These are phyloP conservation scores for Auriscalpium vulgare DNA, from an alignment of 768 basidiomycete genomes.

Conservation along the genomic window DNA sequence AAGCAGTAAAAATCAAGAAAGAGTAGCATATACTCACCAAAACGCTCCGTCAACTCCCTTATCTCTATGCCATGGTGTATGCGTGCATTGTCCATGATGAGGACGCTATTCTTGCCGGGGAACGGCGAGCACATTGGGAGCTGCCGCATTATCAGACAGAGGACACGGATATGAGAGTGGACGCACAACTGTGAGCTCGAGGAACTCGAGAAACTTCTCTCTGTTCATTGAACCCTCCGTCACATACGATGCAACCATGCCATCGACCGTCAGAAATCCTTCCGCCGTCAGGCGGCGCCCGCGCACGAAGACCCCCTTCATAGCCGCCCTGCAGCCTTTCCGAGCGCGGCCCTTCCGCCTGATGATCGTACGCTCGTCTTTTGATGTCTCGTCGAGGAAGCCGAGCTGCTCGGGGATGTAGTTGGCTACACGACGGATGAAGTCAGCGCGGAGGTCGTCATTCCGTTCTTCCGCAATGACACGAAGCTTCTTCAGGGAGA, in stretches of 20 bases:
- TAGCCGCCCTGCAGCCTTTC: background rate
- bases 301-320: background rate
- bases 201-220: slow-evolving; percentile 4
- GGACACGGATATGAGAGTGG: background rate
- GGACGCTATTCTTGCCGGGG: slow-evolving; percentile 8
- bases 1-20: background rate
- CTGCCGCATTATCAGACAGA: slow-evolving; percentile 17
- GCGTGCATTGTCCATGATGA: slow-evolving; percentile 26
- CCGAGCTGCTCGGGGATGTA: slow-evolving; percentile 27
- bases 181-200: background rate
- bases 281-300: slow-evolving; percentile 17
- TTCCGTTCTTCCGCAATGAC: slow-evolving; percentile 26
- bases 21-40: slow-evolving; percentile 4
- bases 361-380: slow-evolving; percentile 17
- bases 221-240: slow-evolving; percentile 25
- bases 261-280: slow-evolving; percentile 24
- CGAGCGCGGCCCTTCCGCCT: background rate
- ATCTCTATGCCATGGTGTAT: slow-evolving; percentile 19
- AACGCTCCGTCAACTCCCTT: background rate
- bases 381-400: slow-evolving; percentile 29
- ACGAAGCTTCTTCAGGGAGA: slow-evolving; percentile 24
- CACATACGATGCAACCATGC: slow-evolving; percentile 21
- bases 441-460: slow-evolving; percentile 20
- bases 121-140: slow-evolving; percentile 9
- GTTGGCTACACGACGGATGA: slow-evolving; percentile 19